Evolutionary conservation across 352 stramenopile species (phyloP).

Genomic region (Pythium phragmiticola): DNA sequence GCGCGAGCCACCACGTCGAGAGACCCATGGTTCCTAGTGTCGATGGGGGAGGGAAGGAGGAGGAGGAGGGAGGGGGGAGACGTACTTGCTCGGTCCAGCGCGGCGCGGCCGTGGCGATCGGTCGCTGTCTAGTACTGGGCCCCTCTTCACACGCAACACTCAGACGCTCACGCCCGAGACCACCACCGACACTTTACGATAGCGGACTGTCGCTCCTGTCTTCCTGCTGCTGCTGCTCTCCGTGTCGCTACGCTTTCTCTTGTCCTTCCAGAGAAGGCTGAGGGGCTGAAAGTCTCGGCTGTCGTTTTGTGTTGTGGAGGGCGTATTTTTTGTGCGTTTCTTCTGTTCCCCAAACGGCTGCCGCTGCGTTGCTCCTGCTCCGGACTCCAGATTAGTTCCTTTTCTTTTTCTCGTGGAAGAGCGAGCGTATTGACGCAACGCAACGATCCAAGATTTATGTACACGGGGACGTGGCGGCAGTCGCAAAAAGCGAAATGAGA

Average conservation of each 20-base stretch:
- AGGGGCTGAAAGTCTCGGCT: background rate
- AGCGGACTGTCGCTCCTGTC: background rate
- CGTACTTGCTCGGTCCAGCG: background rate
- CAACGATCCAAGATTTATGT: background rate
- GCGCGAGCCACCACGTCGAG: conserved; percentile 29
- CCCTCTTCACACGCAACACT: conserved; percentile 1
- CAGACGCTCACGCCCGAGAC: conserved; percentile 2
- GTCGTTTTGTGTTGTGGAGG: conserved; percentile 11
- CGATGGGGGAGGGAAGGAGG: background rate
- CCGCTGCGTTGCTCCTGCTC: background rate
- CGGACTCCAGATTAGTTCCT: conserved; percentile 12
- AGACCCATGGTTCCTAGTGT: conserved; percentile 21
- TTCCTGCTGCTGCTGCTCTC: background rate
- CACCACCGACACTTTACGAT: background rate
- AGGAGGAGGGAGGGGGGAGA: background rate
- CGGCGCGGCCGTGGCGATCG: background rate
- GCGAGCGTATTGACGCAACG: conserved; percentile 4
- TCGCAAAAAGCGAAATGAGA: conserved; percentile 10
- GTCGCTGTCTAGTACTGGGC: background rate
- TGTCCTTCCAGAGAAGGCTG: background rate
- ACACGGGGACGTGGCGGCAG: conserved; percentile 9
- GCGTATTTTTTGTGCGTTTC: conserved; percentile 3
- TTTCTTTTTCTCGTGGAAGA: conserved; percentile 1
- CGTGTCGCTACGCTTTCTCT: background rate
- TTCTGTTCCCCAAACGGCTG: conserved; percentile 2